Base-by-base conservation (phyloP, 2,329 filamentous ascomycete species). In the Fusarium newnesense region DNA sequence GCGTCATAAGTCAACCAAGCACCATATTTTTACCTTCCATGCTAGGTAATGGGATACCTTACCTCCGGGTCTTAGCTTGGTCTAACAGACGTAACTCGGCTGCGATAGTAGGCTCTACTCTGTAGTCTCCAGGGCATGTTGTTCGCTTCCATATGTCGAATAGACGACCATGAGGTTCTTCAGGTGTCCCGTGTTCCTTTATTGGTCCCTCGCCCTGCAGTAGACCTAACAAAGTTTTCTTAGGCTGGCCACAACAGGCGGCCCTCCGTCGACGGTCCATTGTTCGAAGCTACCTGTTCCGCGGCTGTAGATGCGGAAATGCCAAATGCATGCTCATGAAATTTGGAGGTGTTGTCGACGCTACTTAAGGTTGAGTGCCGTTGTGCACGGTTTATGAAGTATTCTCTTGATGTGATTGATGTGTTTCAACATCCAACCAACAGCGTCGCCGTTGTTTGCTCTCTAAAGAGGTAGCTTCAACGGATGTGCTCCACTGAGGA, bases 361-460 rank as follows among this genome's bases (percentile, higher is more conserved):
- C 60, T 73, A 60, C 67, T 65, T 66, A 40, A 28, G 52, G 46
- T 59, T 65, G 64, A 54, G 39, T 44, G 44, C 42, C 53, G 40
- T 58, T 53, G 57, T 53, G 21, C 30, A 47, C 11, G 50, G 46
- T 56, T 39, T 59, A 28, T 36, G 36, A 30, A 21, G 70, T 67
- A 72, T 65, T 52, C 24, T 67, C 50, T 54, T 49, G 58, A 54
- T 36, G 36, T 57, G 34, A 67, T 60, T 42, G 30, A 34, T 39
- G 24, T 40, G 21, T 24, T 39, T 54, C 21, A 24, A 18, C 15
- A 53, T 53, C 47, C 34, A 39, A 53, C 34, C 50, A 24, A 64
- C 69, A 71, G 64, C 60, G 71, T 47, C 34, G 62, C 54, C 47
- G 44, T 40, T 60, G 60, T 67, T 67, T 61, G 60, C 49, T 47